phyloP scores from a whole-genome alignment of 495 filamentous ascomycete species.

The Penicillium verhagenii region DNA sequence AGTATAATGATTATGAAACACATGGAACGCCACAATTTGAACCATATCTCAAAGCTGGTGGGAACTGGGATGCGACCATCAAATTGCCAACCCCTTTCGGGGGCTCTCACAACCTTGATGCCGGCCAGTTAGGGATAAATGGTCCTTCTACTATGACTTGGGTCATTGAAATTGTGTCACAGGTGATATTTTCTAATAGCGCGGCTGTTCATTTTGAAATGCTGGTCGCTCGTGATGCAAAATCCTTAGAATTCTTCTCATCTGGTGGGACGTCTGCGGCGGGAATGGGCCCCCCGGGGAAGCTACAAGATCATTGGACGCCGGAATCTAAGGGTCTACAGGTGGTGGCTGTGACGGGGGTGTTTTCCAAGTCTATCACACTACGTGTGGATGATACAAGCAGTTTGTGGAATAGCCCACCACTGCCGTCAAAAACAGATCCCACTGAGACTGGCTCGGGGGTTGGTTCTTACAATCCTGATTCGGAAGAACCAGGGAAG shows the following conservation, averaged over 20 bases:
- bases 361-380: conserved; percentile 75
- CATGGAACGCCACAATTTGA: conserved; percentile 83
- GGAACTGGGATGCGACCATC: conserved; percentile 74
- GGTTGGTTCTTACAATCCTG: not conserved
- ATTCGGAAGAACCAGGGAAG: not conserved
- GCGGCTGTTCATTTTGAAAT: conserved; percentile 91
- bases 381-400: conserved; percentile 83
- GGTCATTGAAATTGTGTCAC: conserved; percentile 88
- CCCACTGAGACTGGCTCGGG: conserved; percentile 16
- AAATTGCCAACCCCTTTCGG: conserved; percentile 63
- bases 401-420: conserved; percentile 84
- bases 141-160: conserved; percentile 65
- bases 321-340: conserved; percentile 50
- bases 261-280: conserved; percentile 41
- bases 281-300: conserved; percentile 57
- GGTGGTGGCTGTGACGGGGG: conserved; percentile 60
- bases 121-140: conserved; percentile 12
- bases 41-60: conserved; percentile 92
- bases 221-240: conserved; percentile 80
- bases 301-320: conserved; percentile 65
- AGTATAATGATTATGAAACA: conserved; percentile 58
- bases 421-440: conserved; percentile 63
- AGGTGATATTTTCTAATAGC: conserved; percentile 85
- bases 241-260: conserved; percentile 67
- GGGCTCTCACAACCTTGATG: conserved; percentile 22